Conservation (phyloP, 2,329 filamentous ascomycete species). For the Colletotrichum tanaceti region DNA sequence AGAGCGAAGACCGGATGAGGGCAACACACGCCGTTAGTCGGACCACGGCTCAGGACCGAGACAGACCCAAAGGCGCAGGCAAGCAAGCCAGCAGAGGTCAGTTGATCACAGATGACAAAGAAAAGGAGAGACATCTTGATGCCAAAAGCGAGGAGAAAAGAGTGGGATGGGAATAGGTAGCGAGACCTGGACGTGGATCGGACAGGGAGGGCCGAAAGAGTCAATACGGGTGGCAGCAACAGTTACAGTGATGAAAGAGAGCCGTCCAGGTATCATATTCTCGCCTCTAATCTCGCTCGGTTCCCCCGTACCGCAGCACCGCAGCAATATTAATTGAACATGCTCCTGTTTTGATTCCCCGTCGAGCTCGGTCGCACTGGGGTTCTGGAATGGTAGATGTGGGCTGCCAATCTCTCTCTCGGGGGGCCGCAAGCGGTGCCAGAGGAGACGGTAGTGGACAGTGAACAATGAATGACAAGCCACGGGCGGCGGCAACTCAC, state of each 20-base stretch:
- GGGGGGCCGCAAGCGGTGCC: constrained; percentile 33
- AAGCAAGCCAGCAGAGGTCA: constrained; percentile 14
- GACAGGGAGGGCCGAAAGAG: neutral
- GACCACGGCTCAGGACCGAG: constrained; percentile 31
- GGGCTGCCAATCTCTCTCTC: constrained; percentile 38
- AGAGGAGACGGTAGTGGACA: neutral
- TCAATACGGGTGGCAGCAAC: constrained; percentile 4
- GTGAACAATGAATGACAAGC: constrained; percentile 19
- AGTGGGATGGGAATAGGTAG: constrained; percentile 17
- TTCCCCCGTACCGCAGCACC: constrained; percentile 26
- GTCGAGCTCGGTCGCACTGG: constrained; percentile 25
- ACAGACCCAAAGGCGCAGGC: constrained; percentile 30
- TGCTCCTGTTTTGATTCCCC: constrained; percentile 16
- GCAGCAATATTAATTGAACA: constrained; percentile 26
- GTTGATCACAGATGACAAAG: constrained; percentile 22
- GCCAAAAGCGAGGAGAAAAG: neutral
- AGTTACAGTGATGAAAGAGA: constrained; percentile 5
- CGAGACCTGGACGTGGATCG: neutral
- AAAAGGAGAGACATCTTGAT: constrained; percentile 36
- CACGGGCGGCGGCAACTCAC: neutral
- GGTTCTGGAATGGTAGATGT: constrained; percentile 39
- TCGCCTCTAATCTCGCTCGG: constrained; percentile 32
- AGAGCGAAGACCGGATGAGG: constrained; percentile 32
- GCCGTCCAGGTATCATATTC: constrained; percentile 14
- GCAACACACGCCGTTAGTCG: constrained; percentile 29